These are phyloP conservation scores for Fusarium mangiferae DNA, from an alignment of 2,329 filamentous ascomycete species.

Conservation along the genomic window DNA sequence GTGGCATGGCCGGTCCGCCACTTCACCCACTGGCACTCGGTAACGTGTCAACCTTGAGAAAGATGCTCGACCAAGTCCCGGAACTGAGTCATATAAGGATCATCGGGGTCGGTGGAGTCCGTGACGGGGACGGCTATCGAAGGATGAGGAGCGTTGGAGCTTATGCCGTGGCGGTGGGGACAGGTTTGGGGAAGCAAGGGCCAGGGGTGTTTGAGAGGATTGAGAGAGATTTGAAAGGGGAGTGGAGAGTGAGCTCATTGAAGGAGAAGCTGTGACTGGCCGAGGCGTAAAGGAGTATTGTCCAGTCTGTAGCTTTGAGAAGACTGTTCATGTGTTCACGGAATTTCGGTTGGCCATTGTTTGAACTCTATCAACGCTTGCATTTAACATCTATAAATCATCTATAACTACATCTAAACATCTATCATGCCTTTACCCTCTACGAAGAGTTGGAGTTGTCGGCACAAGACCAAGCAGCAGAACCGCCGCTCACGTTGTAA, in stretches of 20 bases:
- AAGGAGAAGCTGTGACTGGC: background rate
- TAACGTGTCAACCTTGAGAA: conserved; percentile 76
- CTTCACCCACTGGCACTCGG: conserved; percentile 79
- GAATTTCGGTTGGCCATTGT: background rate
- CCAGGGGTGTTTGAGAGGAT: conserved; percentile 72
- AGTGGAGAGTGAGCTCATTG: conserved; percentile 18
- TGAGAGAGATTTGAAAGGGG: conserved; percentile 34
- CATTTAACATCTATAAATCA: conserved; percentile 19
- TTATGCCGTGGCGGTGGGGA: conserved; percentile 73
- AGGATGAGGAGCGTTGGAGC: conserved; percentile 77
- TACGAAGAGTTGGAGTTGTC: conserved; percentile 53
- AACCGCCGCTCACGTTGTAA: conserved; percentile 50
- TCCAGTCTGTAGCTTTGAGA: background rate
- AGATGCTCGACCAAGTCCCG: conserved; percentile 63
- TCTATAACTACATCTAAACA: background rate
- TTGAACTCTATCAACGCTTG: conserved; percentile 22
- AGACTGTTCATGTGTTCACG: background rate
- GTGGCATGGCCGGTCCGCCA: conserved; percentile 77
- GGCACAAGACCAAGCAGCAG: conserved; percentile 54
- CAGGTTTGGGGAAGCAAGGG: conserved; percentile 73
- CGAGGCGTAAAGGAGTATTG: background rate
- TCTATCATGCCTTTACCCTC: background rate
- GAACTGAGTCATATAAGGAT: conserved; percentile 66
- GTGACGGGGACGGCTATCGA: conserved; percentile 68
- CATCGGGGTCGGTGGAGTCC: conserved; percentile 79